Percentiles rank a stretch among this genome's conserved stretches.
Evolutionary conservation across 306 rosid species (phyloP).

Genomic region (Leucaena leucocephala): DNA sequence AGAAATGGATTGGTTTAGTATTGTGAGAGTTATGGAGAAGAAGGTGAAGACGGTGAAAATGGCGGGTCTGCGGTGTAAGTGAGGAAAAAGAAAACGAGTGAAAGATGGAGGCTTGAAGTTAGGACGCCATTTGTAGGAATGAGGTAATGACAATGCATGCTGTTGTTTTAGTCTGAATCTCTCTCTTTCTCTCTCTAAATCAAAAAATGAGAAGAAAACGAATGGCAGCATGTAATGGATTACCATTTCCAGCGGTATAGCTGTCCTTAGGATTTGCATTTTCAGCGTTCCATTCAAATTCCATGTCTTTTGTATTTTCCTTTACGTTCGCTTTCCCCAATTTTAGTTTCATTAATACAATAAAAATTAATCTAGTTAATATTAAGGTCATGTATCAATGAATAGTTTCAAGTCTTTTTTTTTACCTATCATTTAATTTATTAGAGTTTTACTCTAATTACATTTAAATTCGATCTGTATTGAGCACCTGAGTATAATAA

Average conservation of each 20-base stretch:
- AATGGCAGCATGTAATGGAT: slow-evolving; percentile 18
- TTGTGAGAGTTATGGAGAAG: neutral
- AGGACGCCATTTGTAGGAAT: slow-evolving; percentile 22
- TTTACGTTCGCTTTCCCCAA: too few species aligned
- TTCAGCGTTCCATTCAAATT: slow-evolving; percentile 20
- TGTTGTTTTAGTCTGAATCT: neutral
- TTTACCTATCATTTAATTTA: too few species aligned
- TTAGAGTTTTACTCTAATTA: too few species aligned
- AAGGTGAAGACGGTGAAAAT: neutral
- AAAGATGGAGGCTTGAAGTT: neutral
- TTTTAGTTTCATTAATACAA: too few species aligned
- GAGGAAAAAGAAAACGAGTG: too few species aligned
- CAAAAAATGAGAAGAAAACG: too few species aligned
- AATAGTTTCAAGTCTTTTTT: too few species aligned
- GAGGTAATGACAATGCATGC: neutral
- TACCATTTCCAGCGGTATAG: neutral
- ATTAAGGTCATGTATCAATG: too few species aligned
- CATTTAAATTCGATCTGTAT: too few species aligned
- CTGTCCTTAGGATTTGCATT: neutral
- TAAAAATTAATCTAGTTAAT: too few species aligned
- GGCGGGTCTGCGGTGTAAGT: neutral
- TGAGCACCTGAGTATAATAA: too few species aligned
- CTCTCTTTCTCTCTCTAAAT: too few species aligned
- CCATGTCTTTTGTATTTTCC: neutral
- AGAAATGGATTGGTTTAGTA: neutral